Evolutionary conservation across 129 eudicot species (phyloP).

Genomic region (Escallonia rubra): DNA sequence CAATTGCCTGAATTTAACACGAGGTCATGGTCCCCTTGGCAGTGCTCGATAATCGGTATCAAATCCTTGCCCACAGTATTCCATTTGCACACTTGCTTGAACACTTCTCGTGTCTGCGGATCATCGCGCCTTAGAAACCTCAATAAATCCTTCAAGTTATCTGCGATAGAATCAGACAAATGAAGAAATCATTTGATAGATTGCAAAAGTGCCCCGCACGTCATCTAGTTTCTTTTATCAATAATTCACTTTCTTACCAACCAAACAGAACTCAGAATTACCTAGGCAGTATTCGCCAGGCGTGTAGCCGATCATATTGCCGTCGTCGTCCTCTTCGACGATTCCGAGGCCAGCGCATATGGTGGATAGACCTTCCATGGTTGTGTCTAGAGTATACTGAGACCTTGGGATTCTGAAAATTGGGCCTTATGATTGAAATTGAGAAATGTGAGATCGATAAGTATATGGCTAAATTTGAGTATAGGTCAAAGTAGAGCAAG

Average conservation of each 20-base stretch:
- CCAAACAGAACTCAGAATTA: background rate
- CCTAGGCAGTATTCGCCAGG: constrained; percentile 48
- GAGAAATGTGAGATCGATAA: background rate
- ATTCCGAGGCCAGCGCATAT: constrained; percentile 52
- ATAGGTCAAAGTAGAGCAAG: background rate
- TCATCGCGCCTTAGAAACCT: constrained; percentile 88
- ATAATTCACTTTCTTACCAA: background rate
- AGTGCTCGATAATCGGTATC: constrained; percentile 68
- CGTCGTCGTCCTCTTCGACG: constrained; percentile 43
- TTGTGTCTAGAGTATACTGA: background rate
- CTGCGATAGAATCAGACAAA: constrained; percentile 25
- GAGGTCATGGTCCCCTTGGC: constrained; percentile 58
- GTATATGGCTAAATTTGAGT: background rate
- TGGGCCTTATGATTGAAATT: background rate
- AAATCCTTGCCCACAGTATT: constrained; percentile 72
- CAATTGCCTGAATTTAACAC: constrained; percentile 74
- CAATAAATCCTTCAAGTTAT: constrained; percentile 90
- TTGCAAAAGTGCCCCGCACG: background rate
- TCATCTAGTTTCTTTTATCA: background rate
- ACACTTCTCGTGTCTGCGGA: constrained; percentile 80
- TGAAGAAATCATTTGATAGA: background rate
- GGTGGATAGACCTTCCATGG: constrained; percentile 45
- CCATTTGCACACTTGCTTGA: constrained; percentile 97
- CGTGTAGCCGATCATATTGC: constrained; percentile 31
- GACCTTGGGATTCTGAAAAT: background rate